Base-by-base conservation (phyloP, 306 rosid species). In the Sicyos edulis region DNA sequence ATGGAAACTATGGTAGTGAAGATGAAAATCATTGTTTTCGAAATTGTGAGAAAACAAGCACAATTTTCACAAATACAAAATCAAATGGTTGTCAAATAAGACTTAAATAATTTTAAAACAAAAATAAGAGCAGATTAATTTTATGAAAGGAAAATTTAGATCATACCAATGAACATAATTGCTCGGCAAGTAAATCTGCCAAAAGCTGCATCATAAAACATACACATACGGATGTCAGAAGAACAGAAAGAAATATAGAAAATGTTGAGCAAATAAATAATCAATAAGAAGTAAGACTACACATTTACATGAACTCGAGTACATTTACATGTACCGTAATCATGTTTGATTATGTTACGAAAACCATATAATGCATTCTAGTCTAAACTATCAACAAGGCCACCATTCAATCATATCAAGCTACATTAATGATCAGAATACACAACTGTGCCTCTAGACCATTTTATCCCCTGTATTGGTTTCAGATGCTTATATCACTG, bases 141-240 rank as follows among this genome's bases (percentile, higher is more conserved):
- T 45, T 21, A 68, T 45, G 21, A 20, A 63, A 54, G 7, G 51
- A 34, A 50, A 52, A 24, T 56, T 51, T 17, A 79, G 74, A 77
- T 78, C 92, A 72, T 86, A 95, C 99, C 97, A 76, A 85, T 20
- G 81, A 70, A 75, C 64, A 57, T 80, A 91, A 86, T 83, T 95
- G 97, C 14, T 77, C 68, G 0, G 86, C 92, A 64, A 91, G 96
- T 86, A 89, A 83, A 82, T 95, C 99, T 45, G 96, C 97, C 66
- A 55, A 82, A 78, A 85, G 91, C 99, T 95, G 97, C 64, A 55
- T 61, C 91, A 87, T 58, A 77, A 78, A 80, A 34, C 54, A 37
- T 10, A 47, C 22, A 49, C 10, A 73, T 16, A 72, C 42, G 14
- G 6, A 10, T 54, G 66, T 69, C 58, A 69, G 73, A 69, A 69